Percentiles rank a stretch among this genome's conserved stretches.
Evolutionary conservation across 164 flowering plant species (phyloP).

Genomic region (Cinnamomum micranthum): DNA sequence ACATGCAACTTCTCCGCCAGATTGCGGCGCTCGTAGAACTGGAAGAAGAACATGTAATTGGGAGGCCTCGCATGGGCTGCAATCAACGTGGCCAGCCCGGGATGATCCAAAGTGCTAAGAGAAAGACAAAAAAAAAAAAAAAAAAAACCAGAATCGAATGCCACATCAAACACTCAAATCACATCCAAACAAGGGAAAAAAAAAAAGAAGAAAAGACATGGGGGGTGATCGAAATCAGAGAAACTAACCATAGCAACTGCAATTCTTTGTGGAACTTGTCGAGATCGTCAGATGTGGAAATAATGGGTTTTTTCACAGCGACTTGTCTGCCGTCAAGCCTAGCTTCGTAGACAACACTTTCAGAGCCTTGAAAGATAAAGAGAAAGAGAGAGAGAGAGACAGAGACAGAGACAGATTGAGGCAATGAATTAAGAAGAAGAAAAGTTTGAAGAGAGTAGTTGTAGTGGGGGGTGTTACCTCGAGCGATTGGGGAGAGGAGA

Average conservation of each 20-base stretch:
- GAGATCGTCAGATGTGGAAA: constrained; percentile 73
- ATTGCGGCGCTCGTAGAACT: constrained; percentile 51
- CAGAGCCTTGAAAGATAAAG: constrained; percentile 45
- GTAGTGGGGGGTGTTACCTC: constrained; percentile 31
- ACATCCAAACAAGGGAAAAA: background rate
- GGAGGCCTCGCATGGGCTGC: constrained; percentile 95
- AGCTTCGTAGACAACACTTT: constrained; percentile 87
- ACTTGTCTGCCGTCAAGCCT: constrained; percentile 53
- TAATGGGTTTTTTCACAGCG: constrained; percentile 77
- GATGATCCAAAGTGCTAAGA: constrained; percentile 72
- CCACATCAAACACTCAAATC: background rate
- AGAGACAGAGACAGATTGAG: background rate
- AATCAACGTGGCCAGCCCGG: constrained; percentile 63
- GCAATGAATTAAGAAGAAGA: background rate
- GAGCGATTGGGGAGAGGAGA: constrained; percentile 66
- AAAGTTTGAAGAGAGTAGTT: background rate
- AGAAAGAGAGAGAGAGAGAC: background rate
- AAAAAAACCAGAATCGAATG: background rate
- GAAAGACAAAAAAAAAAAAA: background rate
- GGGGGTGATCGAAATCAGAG: background rate
- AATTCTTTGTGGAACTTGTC: constrained; percentile 73
- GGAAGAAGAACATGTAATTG: constrained; percentile 81
- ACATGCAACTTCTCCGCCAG: constrained; percentile 65
- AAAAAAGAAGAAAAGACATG: background rate
- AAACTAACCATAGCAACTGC: constrained; percentile 68